Percentiles rank a stretch among this genome's conserved stretches.
Evolutionary conservation across 306 rosid genomes (phyloP).

Genomic region (Hippophae tibetana): DNA sequence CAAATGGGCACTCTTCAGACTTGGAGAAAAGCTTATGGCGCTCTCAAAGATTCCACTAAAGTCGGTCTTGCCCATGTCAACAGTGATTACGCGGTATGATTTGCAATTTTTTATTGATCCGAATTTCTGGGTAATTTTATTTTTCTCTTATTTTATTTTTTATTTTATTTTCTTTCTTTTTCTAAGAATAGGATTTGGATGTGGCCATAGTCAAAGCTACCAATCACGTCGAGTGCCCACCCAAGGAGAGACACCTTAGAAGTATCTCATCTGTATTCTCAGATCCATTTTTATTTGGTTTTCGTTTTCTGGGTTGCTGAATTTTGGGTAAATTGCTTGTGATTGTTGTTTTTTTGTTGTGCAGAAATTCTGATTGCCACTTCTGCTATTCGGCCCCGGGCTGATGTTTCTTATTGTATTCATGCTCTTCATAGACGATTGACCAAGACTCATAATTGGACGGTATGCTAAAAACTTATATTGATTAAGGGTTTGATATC

Average conservation of each 20-base stretch:
- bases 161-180: conserved; percentile 10
- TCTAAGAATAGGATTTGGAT: conserved; percentile 86
- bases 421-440: conserved; percentile 81
- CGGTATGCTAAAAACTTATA: conserved; percentile 43
- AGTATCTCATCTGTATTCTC: conserved; percentile 43
- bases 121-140: conserved; percentile 3
- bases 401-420: conserved; percentile 98
- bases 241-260: conserved; percentile 88
- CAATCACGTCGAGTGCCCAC: conserved; percentile 95
- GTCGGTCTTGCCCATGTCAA: conserved; percentile 99
- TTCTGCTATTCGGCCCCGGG: conserved; percentile 78
- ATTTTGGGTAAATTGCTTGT: background rate
- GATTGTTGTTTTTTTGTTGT: conserved; percentile 3
- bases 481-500: background rate
- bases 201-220: conserved; percentile 98
- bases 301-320: conserved; percentile 4
- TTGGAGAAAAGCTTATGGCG: conserved; percentile 97
- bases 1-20: conserved; percentile 93
- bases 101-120: conserved; percentile 5
- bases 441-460: conserved; percentile 93
- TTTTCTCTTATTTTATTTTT: conserved; percentile 13
- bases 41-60: conserved; percentile 88
- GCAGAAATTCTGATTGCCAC: conserved; percentile 67
- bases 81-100: conserved; percentile 78
- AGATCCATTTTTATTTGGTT: conserved; percentile 30